Base-by-base conservation (phyloP, 352 stramenopile species). In the Aphanomyces cochlioides region DNA sequence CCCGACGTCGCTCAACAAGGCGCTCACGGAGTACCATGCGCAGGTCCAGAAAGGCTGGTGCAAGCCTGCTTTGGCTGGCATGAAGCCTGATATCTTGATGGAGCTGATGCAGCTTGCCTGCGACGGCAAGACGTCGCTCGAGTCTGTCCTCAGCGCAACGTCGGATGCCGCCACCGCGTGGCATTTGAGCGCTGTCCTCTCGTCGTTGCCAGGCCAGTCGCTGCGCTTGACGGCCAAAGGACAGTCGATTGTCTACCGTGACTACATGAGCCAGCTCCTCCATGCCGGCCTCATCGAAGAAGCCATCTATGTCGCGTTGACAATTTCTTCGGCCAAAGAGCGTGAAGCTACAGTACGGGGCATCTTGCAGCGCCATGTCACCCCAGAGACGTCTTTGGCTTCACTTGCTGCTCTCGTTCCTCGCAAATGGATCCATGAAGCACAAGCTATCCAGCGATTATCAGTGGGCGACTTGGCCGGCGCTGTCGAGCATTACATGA, bases 261-360 rank as follows among this genome's bases (percentile, higher is more conserved):
- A 90, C 73, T 96, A 91, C 38, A 88, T 96, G 48, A 78, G 80
- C 10, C 82, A 93, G 73, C 74, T 96, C 8, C 80, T 93, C 54
- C 74, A 83, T 13, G 79, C 73, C 38, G 78, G 81, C 4, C 54
- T 89, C 45, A 92, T 86, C 82, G 70, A 90, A 50, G 74, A 93
- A 19, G 87, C 85, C 21, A 58, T 93, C 7, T 93, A 93, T 68
- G 87, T 96, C 38, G 75, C 86, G 13, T 77, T 93, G 13, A 94
- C 89, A 64, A 88, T 94, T 63, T 82, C 79, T 7, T 73, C 87
- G 40, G 70, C 67, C 15, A 67, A 40, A 10, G 83, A 92, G 73
- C 87, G 88, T 19, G 78, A 80, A 15, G 63, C 73, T 45, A 87
- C 84, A 4, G 86, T 81, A 34, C 83, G 82, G 39, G 76, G 78